Base-by-base conservation (phyloP, 257 asterid species). In the Jasminum sambac region DNA sequence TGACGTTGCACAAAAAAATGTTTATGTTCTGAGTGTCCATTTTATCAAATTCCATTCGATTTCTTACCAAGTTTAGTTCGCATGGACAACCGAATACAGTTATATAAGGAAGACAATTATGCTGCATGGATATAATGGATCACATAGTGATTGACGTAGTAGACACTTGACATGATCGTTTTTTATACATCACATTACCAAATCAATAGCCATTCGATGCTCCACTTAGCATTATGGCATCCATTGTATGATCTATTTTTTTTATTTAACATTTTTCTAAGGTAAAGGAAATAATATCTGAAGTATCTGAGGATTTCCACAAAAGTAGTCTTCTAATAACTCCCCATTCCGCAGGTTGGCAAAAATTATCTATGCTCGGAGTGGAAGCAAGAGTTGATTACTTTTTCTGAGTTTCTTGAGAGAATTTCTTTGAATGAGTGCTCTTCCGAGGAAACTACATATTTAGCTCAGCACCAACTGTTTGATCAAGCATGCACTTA, bases 381-480 rank as follows among this genome's bases (percentile, higher is more conserved):
- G 48, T 86, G 92, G 92, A 86, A 84, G 81, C 92, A 86, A 74
- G 98, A 95, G 74, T 77, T 95, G 67, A 89, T 95, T 83, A 86
- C 99, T 52, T 91, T 91, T 70, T 85, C 98, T 9, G 96, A 91
- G 83, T 89, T 95, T 69, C 88, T 95, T 63, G 97, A 88, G 72
- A 89, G 98, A 83, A 89, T 88, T 67, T 80, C 78, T 74, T 80
- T 87, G 21, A 69, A 58, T 30, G 83, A 80, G 67, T 26, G 74
- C 69, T 74, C 84, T 69, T 77, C 90, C 66, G 73, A 82, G 23
- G 80, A 78, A 72, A 61, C 74, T 61, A 84, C 85, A 25, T 95
- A 95, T 81, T 82, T 95, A 62, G 98, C 98, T 73, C 99, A 95
- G 85, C 99, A 95, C 69, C 97, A 86, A 63, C 73, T 91, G 82